Evolutionary conservation across 345 rosid genomes (phyloP).

Genomic region (Cochlearia excelsa): DNA sequence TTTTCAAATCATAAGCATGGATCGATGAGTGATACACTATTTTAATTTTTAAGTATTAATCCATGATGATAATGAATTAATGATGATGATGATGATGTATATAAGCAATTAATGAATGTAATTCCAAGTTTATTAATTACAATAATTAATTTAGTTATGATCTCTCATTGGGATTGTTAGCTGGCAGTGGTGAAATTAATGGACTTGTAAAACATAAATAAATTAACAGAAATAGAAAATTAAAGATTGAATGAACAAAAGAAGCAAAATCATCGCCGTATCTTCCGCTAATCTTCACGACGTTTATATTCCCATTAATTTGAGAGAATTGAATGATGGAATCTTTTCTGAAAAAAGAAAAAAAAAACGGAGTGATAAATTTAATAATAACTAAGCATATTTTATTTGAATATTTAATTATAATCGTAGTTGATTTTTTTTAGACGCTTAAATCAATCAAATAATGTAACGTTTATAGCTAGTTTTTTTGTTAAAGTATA

Average conservation of each 20-base stretch:
- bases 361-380: too few relatives aligned
- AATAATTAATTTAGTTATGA: constrained; percentile 22
- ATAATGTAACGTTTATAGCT: too few relatives aligned
- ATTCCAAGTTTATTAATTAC: constrained; percentile 15
- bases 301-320: constrained; percentile 31
- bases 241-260: neutral
- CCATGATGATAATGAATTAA: neutral
- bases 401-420: too few relatives aligned
- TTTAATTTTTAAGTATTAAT: neutral
- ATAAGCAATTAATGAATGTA: constrained; percentile 19
- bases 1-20: neutral
- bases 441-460: too few relatives aligned
- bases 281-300: constrained; percentile 42
- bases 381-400: too few relatives aligned
- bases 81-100: neutral
- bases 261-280: constrained; percentile 41
- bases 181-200: constrained; percentile 42
- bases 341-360: too few relatives aligned
- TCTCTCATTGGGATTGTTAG: constrained; percentile 40
- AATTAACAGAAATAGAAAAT: constrained; percentile 27
- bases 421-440: too few relatives aligned
- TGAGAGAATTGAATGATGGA: neutral
- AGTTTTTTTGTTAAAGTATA: too few relatives aligned
- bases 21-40: neutral
- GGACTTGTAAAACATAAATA: constrained; percentile 28